Conservation (phyloP, 257 asterid genomes). For the Scutellaria galericulata region DNA sequence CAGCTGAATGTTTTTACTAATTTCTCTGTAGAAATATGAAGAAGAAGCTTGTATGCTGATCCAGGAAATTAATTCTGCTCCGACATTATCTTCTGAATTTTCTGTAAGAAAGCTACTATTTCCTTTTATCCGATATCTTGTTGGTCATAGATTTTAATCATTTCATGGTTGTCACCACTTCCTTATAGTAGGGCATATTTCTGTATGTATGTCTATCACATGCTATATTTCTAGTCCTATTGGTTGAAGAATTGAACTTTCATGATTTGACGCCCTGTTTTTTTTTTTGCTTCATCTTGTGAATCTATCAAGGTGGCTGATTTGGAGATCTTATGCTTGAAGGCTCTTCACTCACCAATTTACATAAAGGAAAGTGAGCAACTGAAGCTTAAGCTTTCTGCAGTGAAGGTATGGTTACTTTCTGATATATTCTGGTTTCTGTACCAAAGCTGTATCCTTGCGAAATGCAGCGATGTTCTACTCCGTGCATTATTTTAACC, state of each 20-base stretch:
- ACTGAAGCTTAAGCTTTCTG: constrained; percentile 65
- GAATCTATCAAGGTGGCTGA: constrained; percentile 62
- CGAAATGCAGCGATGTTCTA: constrained; percentile 3
- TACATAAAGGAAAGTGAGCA: constrained; percentile 61
- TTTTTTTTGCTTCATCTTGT: constrained; percentile 8
- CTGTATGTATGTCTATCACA: constrained; percentile 15
- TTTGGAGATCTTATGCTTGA: constrained; percentile 62
- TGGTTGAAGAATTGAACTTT: constrained; percentile 21
- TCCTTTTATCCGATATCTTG: constrained; percentile 24
- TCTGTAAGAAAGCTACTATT: constrained; percentile 58
- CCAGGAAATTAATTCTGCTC: constrained; percentile 68
- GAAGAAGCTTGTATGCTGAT: constrained; percentile 64
- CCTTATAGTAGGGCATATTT: neutral
- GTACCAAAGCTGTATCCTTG: constrained; percentile 15
- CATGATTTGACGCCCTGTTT: constrained; percentile 5
- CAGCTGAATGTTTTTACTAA: constrained; percentile 32
- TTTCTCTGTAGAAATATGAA: constrained; percentile 58
- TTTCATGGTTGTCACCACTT: constrained; percentile 22
- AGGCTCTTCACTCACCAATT: constrained; percentile 63
- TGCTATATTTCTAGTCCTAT: neutral
- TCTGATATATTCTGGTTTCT: constrained; percentile 16
- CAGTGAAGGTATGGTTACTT: constrained; percentile 60
- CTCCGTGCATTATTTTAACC: constrained; percentile 21
- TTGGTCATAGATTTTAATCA: constrained; percentile 15
- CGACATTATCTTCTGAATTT: constrained; percentile 47